Conservation (phyloP, 352 stramenopile genomes). For the Globisporangium sylvaticum region DNA sequence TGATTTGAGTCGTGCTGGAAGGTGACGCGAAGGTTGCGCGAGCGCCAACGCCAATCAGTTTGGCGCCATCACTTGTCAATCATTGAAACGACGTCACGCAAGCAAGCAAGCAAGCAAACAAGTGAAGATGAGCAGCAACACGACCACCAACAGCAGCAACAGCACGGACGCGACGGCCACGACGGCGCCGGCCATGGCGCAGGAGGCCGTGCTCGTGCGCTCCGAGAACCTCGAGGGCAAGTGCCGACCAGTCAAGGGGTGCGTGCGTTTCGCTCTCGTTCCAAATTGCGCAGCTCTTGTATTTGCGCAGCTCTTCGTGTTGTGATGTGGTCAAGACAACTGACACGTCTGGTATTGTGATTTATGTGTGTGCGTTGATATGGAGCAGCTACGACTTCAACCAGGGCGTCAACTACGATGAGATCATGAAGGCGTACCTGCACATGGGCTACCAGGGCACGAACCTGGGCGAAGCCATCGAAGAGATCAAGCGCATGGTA, state of each 20-base stretch:
- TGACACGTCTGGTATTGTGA: neutral
- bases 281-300: neutral
- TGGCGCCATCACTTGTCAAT: constrained; percentile 2
- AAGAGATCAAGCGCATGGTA: constrained; percentile 98
- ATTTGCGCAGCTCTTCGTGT: neutral
- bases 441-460: constrained; percentile 95
- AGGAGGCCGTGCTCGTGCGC: constrained; percentile 69
- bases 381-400: constrained; percentile 89
- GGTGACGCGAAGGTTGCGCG: constrained; percentile 16
- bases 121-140: constrained; percentile 1
- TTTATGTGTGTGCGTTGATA: neutral
- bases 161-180: neutral
- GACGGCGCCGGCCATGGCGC: constrained; percentile 43
- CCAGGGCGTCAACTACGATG: constrained; percentile 81
- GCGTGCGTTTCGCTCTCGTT: neutral
- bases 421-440: constrained; percentile 78
- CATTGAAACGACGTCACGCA: constrained; percentile 5
- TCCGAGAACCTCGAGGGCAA: constrained; percentile 80
- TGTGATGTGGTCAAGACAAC: neutral
- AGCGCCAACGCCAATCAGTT: constrained; percentile 13
- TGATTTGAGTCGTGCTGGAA: neutral
- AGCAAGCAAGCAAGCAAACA: neutral
- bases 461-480: constrained; percentile 94
- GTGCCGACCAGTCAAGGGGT: constrained; percentile 40
- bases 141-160: neutral